Evolutionary conservation across 2,329 filamentous ascomycete genomes (phyloP).

Genomic region (Ceratocystis albifundus): DNA sequence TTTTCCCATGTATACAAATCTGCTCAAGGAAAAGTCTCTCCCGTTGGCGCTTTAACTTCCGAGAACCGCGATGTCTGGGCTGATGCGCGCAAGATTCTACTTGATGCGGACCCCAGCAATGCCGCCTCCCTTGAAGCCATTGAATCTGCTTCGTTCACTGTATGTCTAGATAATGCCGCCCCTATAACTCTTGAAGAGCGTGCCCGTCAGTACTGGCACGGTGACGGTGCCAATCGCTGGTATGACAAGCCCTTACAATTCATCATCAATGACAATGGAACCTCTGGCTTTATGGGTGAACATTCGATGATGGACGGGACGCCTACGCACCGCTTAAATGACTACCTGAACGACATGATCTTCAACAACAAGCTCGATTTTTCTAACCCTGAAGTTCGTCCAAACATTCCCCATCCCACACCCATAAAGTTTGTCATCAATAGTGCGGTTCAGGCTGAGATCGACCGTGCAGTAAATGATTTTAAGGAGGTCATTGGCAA

Average conservation of each 20-base stretch:
- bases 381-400: conserved; percentile 63
- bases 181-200: conserved; percentile 94
- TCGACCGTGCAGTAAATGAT: conserved; percentile 65
- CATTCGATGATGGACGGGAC: conserved; percentile 99
- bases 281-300: conserved; percentile 93
- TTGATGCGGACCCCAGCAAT: conserved; percentile 69
- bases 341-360: conserved; percentile 84
- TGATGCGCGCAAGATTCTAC: conserved; percentile 64
- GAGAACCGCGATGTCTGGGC: conserved; percentile 93
- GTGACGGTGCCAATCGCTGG: conserved; percentile 90
- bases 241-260: conserved; percentile 98
- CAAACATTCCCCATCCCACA: conserved; percentile 69
- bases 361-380: conserved; percentile 92
- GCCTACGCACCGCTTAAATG: conserved; percentile 90
- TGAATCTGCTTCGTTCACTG: conserved; percentile 77
- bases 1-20: conserved; percentile 75
- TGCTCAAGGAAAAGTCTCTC: conserved; percentile 51
- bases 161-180: conserved; percentile 84
- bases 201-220: conserved; percentile 94
- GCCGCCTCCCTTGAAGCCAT: conserved; percentile 65
- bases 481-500: conserved; percentile 71
- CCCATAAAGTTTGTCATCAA: conserved; percentile 68
- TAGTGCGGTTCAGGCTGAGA: conserved; percentile 60
- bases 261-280: conserved; percentile 96
- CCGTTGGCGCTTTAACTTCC: conserved; percentile 74